Base-by-base conservation (phyloP, 257 asterid species). In the Solanum habrochaites region DNA sequence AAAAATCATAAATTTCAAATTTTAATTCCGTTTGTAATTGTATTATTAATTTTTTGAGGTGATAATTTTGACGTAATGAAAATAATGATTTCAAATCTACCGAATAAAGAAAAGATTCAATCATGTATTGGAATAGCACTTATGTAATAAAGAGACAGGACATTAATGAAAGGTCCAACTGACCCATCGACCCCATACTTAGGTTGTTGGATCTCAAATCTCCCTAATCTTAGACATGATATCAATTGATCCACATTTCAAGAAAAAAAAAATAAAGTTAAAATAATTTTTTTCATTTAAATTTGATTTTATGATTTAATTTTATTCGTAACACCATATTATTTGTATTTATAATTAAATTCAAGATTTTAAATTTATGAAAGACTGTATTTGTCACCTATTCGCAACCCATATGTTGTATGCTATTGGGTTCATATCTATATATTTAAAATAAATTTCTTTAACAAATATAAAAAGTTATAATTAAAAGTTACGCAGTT, bases 141-240 rank as follows among this genome's bases (percentile, higher is more conserved):
- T 69, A 29, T 70, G 42, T 70, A 27, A 67, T 67, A 71, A 75
- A 75, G 37, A 42, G 83, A 77, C 64, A 29, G 11, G 69, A 47
- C 85, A 80, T 80, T 80, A 29, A 80, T 80, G 85, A 80, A 47
- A 80, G 85, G 42, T 23, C 69, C 67, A 80, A 80, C 66, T 27
- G 42, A 47, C 85, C 85, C 67, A 80, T 27, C 25, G 67, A 52
- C 67, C 85, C 85, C 83, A 80, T 80, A 14, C 85, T 80, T 80
- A 80, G 85, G 85, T 80, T 80, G 85, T 80, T 80, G 49, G 27
- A 72, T 72, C 49, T 72, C 81, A 37, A 37, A 20, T 72, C 29
- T 20, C 49, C 81, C 81, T 72, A 20, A 37, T 37, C 49, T 20
- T 72, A 35, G 29, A 72, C 49, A 72, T 72, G 16, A 72, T 72